phyloP scores from a whole-genome alignment of 805 yeast genomes.

The Zygoascus tannicola region DNA sequence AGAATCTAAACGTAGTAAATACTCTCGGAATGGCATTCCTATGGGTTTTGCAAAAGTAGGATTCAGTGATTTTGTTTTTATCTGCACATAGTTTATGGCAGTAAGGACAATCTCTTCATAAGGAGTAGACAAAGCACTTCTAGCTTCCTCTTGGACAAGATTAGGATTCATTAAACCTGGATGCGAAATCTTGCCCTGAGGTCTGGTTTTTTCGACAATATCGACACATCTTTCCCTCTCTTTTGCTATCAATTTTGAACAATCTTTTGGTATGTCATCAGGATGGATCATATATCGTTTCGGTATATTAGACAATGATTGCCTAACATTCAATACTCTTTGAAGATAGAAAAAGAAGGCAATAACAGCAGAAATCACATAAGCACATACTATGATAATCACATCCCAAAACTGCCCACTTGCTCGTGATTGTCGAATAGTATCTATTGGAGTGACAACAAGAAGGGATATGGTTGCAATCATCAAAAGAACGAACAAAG shows the following conservation, averaged over 20 bases:
- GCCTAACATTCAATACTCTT: constrained; percentile 49
- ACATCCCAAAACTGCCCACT: constrained; percentile 66
- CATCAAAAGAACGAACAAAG: constrained; percentile 24
- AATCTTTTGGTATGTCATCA: constrained; percentile 48
- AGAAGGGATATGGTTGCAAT: constrained; percentile 43
- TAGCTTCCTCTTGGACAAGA: constrained; percentile 8
- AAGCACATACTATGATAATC: constrained; percentile 66
- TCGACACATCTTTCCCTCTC: constrained; percentile 37
- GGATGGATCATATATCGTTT: constrained; percentile 60
- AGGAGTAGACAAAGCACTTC: constrained; percentile 20
- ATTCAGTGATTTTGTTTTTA: constrained; percentile 25
- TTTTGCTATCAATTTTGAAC: constrained; percentile 32
- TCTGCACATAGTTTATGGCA: constrained; percentile 25
- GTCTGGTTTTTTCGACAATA: constrained; percentile 34
- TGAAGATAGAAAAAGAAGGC: constrained; percentile 44
- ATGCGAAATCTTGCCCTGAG: constrained; percentile 35
- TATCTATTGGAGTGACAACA: constrained; percentile 71
- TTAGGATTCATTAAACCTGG: constrained; percentile 44
- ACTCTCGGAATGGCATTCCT: constrained; percentile 32
- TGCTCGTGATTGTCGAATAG: constrained; percentile 53
- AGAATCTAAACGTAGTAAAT: constrained; percentile 37
- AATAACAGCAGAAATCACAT: constrained; percentile 49
- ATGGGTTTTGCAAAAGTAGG: constrained; percentile 33
- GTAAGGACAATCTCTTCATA: constrained; percentile 21
- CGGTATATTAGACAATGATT: constrained; percentile 67